These are phyloP conservation scores for Adansonia madagascariensis DNA, from an alignment of 441 rosid species.

Conservation along the genomic window DNA sequence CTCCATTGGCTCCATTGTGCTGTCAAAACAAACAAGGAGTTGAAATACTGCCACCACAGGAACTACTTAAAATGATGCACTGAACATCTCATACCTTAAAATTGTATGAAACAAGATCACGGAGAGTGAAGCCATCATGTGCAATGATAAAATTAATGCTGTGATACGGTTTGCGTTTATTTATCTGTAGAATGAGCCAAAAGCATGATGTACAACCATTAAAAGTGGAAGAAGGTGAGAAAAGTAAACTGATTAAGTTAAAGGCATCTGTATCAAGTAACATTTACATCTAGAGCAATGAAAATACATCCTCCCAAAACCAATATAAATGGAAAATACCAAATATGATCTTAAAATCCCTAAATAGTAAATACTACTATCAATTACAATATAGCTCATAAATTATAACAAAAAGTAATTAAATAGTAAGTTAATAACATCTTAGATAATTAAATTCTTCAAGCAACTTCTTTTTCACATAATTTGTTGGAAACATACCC, in stretches of 20 bases:
- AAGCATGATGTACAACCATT: neutral
- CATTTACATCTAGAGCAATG: neutral
- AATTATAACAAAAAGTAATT: neutral
- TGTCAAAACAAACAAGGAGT: conserved; percentile 38
- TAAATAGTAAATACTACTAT: neutral
- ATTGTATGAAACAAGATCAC: conserved; percentile 89
- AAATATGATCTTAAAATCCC: neutral
- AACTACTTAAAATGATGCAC: conserved; percentile 5
- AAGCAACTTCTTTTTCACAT: neutral
- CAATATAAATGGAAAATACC: neutral
- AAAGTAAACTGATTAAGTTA: neutral
- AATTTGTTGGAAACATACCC: conserved; percentile 3
- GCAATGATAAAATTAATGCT: conserved; percentile 83
- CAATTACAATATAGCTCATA: neutral
- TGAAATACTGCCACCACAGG: conserved; percentile 10
- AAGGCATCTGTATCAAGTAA: neutral
- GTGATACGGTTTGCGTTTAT: conserved; percentile 89
- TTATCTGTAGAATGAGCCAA: conserved; percentile 52
- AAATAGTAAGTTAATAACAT: neutral
- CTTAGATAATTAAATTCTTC: neutral
- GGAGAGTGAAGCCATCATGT: conserved; percentile 91
- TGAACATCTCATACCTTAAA: conserved; percentile 58
- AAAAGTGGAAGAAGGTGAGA: neutral
- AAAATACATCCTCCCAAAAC: neutral
- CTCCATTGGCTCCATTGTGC: conserved; percentile 98